phyloP scores from a whole-genome alignment of 1,284 basidiomycete species.

The Moniliella sp. region DNA sequence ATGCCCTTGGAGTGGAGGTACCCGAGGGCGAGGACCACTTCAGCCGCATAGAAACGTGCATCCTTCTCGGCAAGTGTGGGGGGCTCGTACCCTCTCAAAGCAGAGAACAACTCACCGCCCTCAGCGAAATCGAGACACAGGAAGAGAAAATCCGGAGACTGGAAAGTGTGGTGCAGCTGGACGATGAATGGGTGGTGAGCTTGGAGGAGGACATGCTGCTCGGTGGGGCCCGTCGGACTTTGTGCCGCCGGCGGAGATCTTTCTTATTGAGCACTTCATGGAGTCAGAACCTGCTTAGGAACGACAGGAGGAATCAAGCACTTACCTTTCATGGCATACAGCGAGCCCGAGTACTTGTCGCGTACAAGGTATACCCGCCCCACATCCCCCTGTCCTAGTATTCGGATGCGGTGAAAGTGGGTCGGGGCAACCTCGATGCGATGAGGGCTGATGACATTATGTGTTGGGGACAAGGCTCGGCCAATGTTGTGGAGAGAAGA shows the following conservation, averaged over 20 bases:
- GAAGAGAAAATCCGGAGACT: constrained; percentile 75
- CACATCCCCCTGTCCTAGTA: too few relatives aligned
- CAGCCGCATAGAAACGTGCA: constrained; percentile 94
- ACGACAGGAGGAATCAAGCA: too few relatives aligned
- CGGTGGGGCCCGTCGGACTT: constrained; percentile 90
- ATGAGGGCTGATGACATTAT: too few relatives aligned
- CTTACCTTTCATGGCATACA: too few relatives aligned
- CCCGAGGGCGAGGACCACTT: constrained; percentile 81
- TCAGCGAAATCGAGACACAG: constrained; percentile 99
- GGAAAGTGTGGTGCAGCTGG: constrained; percentile 94
- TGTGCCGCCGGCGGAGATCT: constrained; percentile 81
- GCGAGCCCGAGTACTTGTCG: too few relatives aligned
- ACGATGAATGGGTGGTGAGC: constrained; percentile 89
- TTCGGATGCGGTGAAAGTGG: too few relatives aligned
- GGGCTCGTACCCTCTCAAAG: too few relatives aligned
- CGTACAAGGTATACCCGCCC: too few relatives aligned
- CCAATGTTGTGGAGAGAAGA: too few relatives aligned
- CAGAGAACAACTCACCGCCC: constrained; percentile 91
- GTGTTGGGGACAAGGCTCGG: too few relatives aligned
- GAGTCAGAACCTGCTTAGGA: too few relatives aligned
- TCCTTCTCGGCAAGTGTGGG: constrained; percentile 41
- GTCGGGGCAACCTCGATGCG: too few relatives aligned
- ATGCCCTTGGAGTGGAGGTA: constrained; percentile 75
- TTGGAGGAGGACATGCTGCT: constrained; percentile 65
- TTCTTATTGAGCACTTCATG: constrained; percentile 41